These are phyloP conservation scores for Pisolithus tinctorius DNA, from an alignment of 768 basidiomycete species.

Conservation along the genomic window DNA sequence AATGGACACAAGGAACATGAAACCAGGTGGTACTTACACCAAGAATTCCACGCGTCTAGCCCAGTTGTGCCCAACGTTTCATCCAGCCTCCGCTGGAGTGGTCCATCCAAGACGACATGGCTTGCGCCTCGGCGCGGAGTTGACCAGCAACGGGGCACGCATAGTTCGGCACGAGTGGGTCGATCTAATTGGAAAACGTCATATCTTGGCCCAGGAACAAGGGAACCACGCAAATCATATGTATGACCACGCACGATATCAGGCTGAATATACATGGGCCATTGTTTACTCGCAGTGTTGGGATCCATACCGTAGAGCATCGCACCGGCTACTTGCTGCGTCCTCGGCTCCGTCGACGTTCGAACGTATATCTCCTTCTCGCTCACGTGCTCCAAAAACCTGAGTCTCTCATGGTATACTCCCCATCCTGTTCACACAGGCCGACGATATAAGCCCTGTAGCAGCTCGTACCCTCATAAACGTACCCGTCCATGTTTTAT, in stretches of 20 bases:
- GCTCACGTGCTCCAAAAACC: slow-evolving; percentile 31
- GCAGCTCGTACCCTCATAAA: background rate
- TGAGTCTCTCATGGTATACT: slow-evolving; percentile 33
- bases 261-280: slow-evolving; percentile 38
- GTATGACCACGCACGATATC: slow-evolving; percentile 26
- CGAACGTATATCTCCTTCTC: slow-evolving; percentile 35
- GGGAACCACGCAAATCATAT: background rate
- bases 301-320: slow-evolving; percentile 3
- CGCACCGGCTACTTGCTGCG: slow-evolving; percentile 41
- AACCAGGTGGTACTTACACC: slow-evolving; percentile 33
- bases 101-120: slow-evolving; percentile 40
- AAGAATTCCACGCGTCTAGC: slow-evolving; percentile 35
- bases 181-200: slow-evolving; percentile 29
- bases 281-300: slow-evolving; percentile 20
- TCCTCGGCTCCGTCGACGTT: slow-evolving; percentile 39
- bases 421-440: slow-evolving; percentile 32
- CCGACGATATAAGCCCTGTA: background rate
- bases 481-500: slow-evolving; percentile 34
- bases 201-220: background rate
- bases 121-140: slow-evolving; percentile 35
- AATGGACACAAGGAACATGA: background rate
- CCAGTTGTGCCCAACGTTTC: slow-evolving; percentile 35
- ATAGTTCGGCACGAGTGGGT: slow-evolving; percentile 40
- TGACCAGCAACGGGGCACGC: slow-evolving; percentile 34
- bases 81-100: slow-evolving; percentile 38